Evolutionary conservation across 2,329 filamentous ascomycete species (phyloP), one percentile per base, ranked within the genome.

Genomic region (Sclerotinia minor): DNA sequence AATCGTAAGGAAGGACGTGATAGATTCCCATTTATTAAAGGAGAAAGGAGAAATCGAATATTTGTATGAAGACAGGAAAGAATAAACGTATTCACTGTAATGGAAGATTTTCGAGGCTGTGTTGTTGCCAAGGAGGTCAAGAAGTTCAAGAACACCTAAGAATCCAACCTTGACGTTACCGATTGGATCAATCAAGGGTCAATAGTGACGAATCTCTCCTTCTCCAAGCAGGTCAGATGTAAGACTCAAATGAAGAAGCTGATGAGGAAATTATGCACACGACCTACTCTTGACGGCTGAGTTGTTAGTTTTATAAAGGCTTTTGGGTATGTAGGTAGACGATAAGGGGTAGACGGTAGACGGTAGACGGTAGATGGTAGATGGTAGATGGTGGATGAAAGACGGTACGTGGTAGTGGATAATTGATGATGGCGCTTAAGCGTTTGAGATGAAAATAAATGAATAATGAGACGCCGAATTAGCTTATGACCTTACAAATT

Each of bases 101-200:
- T 35, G 58, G 24, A 50, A 61, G 21, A 50, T 38, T 11, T n/a
- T 38, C 11, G 58, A 61, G 58, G 58, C 58, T 61, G 45, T 61
- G 58, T 50, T 38, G 29, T 49, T 49, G 58, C 58, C 58, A 61
- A 61, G 58, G 21, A 32, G 29, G 1, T 49, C 26, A 35, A 47
- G 57, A 24, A 35, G 44, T 35, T 49, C 7, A 47, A 49, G n/a
- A 15, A 32, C 7, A 17, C 24, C 24, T 15, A 50, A 50, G 21
- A 38, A 24, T 29, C 35, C 44, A 49, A 35, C 35, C 44, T 24
- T 49, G 44, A 49, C 26, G 44, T 32, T 47, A 19, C 29, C 35
- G 32, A 61, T 61, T 61, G 58, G 44, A 11, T 5, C 15, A 35
- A 35, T 38, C 44, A 35, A 38, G 58, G 58, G 35, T 49, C 13